These are phyloP conservation scores for Boletales sp. DNA, from an alignment of 768 basidiomycete species.

Conservation along the genomic window DNA sequence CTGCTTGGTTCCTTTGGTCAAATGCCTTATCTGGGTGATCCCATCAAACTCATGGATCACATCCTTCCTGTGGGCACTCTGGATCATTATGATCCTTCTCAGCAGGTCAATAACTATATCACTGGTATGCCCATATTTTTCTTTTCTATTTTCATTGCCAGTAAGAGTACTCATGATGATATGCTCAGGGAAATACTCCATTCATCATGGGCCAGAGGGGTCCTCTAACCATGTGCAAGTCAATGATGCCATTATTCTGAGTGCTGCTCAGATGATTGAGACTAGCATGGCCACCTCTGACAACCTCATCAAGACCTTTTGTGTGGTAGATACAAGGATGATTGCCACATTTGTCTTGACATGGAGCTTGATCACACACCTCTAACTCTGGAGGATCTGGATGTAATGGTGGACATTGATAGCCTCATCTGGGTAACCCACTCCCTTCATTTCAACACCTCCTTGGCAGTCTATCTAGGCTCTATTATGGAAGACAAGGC, in stretches of 20 bases:
- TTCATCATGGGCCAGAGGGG: neutral
- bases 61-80: neutral
- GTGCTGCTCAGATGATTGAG: conserved; percentile 2
- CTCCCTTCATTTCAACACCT: neutral
- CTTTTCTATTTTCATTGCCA: neutral
- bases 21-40: conserved; percentile 6
- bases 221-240: neutral
- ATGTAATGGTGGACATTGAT: neutral
- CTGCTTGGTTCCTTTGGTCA: conserved; percentile 1
- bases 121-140: neutral
- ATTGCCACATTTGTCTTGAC: conserved; percentile 4
- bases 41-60: neutral
- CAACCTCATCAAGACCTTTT: conserved; percentile 1
- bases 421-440: conserved; percentile 4
- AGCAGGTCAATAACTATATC: neutral
- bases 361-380: neutral
- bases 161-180: too few species aligned
- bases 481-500: neutral
- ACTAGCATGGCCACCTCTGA: neutral
- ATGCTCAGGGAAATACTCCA: too few species aligned
- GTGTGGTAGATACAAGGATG: neutral
- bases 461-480: neutral
- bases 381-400: neutral
- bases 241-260: neutral
- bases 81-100: neutral